Percentiles rank a stretch among this genome's conserved stretches.
phyloP scores from a whole-genome alignment of 192 early-diverging fungal genomes.

The Coemansia umbellata region DNA sequence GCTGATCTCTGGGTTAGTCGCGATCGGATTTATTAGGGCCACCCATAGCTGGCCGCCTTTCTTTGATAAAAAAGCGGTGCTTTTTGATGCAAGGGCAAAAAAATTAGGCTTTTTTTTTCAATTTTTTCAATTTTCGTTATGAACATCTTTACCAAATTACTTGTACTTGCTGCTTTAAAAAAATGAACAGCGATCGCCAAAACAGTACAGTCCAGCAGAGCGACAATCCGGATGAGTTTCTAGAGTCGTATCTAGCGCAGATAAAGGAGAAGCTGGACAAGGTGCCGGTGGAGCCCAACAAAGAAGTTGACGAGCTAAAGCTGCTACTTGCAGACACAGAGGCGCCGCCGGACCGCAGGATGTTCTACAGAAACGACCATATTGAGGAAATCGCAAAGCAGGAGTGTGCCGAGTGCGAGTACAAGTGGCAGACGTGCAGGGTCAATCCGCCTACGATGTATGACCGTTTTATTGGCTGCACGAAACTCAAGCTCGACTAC shows the following conservation, averaged over 20 bases:
- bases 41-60: no score
- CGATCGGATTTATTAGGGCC: no score
- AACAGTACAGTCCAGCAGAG: no score
- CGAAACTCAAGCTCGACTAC: slow-evolving; percentile 15
- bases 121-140: no score
- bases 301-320: slow-evolving; percentile 1
- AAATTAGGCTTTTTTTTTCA: no score
- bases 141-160: no score
- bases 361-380: slow-evolving; percentile 34
- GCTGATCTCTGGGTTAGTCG: no score
- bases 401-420: slow-evolving; percentile 38
- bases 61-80: no score
- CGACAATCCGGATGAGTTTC: slow-evolving; percentile 30
- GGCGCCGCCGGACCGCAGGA: slow-evolving; percentile 19
- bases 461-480: slow-evolving; percentile 27
- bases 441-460: slow-evolving; percentile 15
- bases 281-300: slow-evolving; percentile 25
- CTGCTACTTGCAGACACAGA: slow-evolving; percentile 29
- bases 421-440: slow-evolving; percentile 30
- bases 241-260: slow-evolving; percentile 29
- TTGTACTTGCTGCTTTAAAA: no score
- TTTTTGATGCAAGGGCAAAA: no score
- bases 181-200: no score
- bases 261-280: slow-evolving; percentile 22
- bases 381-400: slow-evolving; percentile 34